Percentiles rank a stretch among this genome's conserved stretches.
Evolutionary conservation across 1,139 yeast genomes (phyloP).

Genomic region (Scheffersomyces lignicola): DNA sequence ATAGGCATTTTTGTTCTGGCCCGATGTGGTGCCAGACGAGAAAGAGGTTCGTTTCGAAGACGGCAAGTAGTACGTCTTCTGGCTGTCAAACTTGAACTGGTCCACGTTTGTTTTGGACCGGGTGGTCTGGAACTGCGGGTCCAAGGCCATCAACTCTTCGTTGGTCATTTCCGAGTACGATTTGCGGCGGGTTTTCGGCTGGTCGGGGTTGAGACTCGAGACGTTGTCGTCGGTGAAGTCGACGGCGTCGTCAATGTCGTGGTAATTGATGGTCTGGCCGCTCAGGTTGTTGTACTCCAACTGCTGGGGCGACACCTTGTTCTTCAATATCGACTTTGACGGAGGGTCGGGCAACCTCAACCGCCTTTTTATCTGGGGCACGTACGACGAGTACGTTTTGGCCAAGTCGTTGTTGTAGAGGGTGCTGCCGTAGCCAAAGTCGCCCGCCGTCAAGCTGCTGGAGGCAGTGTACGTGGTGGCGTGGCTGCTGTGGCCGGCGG

Average conservation of each 20-base stretch:
- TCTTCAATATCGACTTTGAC: slow-evolving; percentile 41
- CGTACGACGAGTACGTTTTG: slow-evolving; percentile 2
- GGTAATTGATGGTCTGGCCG: slow-evolving; percentile 22
- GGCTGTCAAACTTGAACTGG: slow-evolving; percentile 43
- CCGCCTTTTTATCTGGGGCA: slow-evolving; percentile 9
- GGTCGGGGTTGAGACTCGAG: slow-evolving; percentile 1
- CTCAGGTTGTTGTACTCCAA: slow-evolving; percentile 25
- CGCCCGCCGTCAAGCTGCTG: slow-evolving; percentile 5
- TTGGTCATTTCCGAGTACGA: slow-evolving; percentile 64
- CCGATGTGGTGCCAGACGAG: slow-evolving; percentile 2
- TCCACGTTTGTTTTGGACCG: slow-evolving; percentile 34
- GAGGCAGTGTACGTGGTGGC: not conserved
- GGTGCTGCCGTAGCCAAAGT: slow-evolving; percentile 5
- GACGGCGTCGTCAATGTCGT: slow-evolving; percentile 10
- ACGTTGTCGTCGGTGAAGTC: slow-evolving; percentile 11
- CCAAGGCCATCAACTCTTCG: slow-evolving; percentile 62
- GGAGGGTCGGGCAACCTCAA: slow-evolving; percentile 30
- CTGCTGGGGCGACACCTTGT: slow-evolving; percentile 35
- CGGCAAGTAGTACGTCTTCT: slow-evolving; percentile 36
- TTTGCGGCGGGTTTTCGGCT: slow-evolving; percentile 38
- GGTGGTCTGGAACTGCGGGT: slow-evolving; percentile 49
- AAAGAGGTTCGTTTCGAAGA: slow-evolving; percentile 17
- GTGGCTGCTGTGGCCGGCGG: slow-evolving; percentile 3
- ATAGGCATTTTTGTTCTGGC: slow-evolving; percentile 18
- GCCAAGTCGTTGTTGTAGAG: slow-evolving; percentile 3